These are phyloP conservation scores for Dimargaris verticillata DNA, from an alignment of 192 early-diverging fungal species.

Conservation along the genomic window DNA sequence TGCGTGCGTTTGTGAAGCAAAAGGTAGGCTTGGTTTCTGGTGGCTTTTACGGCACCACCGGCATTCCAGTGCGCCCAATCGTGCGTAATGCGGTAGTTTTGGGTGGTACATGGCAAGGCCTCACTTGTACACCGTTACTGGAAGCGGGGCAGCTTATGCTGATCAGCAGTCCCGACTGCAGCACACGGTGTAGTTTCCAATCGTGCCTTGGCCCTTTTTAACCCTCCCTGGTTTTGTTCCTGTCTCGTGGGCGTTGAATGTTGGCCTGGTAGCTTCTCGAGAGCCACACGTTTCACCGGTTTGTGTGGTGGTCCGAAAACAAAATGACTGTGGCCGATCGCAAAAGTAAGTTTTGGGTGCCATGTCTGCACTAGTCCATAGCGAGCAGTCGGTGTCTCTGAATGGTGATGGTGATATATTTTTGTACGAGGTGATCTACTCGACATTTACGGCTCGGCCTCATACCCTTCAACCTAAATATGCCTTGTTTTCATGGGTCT, in stretches of 20 bases:
- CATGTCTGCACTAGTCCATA: background rate
- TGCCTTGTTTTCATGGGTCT: background rate
- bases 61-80: too few species aligned
- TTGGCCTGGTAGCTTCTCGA: background rate
- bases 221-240: too few species aligned
- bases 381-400: background rate
- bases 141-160: too few species aligned
- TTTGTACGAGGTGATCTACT: background rate
- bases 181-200: too few species aligned
- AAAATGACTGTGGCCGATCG: background rate
- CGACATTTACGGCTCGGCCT: background rate
- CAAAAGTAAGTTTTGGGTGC: background rate
- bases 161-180: too few species aligned
- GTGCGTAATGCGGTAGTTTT: too few species aligned
- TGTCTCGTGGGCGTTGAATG: background rate
- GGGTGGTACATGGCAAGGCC: too few species aligned
- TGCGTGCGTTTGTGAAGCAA: too few species aligned
- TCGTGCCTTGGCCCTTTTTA: too few species aligned
- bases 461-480: background rate
- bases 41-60: too few species aligned
- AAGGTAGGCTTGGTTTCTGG: too few species aligned
- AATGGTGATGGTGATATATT: background rate
- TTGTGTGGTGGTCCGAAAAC: conserved; percentile 8
- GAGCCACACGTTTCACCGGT: conserved; percentile 6
- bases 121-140: too few species aligned